phyloP scores from a whole-genome alignment of 805 yeast species.

The Sugiyamaella valdiviana region DNA sequence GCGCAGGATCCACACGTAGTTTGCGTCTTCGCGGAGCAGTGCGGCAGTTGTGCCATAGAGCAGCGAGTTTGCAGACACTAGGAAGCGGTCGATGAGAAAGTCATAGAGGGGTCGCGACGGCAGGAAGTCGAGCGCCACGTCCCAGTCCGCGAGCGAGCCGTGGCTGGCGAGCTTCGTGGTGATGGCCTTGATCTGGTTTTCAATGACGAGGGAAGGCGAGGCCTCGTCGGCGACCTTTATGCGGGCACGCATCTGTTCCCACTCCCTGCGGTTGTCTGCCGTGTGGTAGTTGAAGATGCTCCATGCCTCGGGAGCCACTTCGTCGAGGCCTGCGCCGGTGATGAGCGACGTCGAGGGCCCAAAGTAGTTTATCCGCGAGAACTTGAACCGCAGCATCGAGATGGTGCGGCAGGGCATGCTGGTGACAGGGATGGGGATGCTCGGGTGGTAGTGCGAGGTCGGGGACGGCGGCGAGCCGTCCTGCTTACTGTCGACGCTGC shows the following conservation, averaged over 20 bases:
- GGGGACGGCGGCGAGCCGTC: not conserved
- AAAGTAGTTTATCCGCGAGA: constrained; percentile 8
- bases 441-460: not conserved
- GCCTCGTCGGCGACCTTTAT: not conserved
- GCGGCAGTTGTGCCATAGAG: constrained; percentile 20
- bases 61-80: constrained; percentile 17
- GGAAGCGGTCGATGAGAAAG: constrained; percentile 18
- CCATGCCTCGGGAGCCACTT: constrained; percentile 7
- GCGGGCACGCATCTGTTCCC: constrained; percentile 2
- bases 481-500: not conserved
- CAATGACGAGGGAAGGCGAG: not conserved
- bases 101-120: constrained; percentile 22
- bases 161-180: constrained; percentile 1
- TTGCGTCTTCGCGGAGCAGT: constrained; percentile 12
- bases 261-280: constrained; percentile 3
- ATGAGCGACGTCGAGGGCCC: constrained; percentile 9
- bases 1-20: constrained; percentile 13
- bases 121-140: constrained; percentile 12
- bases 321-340: constrained; percentile 7
- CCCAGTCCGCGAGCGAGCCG: constrained; percentile 9
- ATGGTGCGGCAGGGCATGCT: not conserved
- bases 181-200: not conserved
- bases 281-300: constrained; percentile 9
- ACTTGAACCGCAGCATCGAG: constrained; percentile 9
- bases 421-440: not conserved